Percentiles rank a stretch among this genome's conserved stretches.
phyloP scores from a whole-genome alignment of 164 flowering plant species.

The Protea cynaroides region DNA sequence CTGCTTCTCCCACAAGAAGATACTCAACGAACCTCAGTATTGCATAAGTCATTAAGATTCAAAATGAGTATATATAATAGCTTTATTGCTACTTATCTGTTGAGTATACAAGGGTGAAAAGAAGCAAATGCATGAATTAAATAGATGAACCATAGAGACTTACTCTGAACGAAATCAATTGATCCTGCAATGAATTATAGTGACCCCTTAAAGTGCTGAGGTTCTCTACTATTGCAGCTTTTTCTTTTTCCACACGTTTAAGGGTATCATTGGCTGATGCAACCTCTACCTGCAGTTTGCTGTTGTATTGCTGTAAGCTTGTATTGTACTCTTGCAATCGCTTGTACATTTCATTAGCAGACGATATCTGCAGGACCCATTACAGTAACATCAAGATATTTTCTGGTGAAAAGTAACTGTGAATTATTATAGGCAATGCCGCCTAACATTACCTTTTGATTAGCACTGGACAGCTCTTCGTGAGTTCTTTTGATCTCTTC shows the following conservation, averaged over 20 bases:
- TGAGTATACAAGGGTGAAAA: not conserved
- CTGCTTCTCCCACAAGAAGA: no score
- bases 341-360: constrained; percentile 66
- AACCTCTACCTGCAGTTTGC: constrained; percentile 80
- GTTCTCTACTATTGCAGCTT: constrained; percentile 64
- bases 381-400: not conserved
- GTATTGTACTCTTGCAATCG: constrained; percentile 84
- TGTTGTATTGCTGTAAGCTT: constrained; percentile 88
- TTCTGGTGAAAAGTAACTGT: not conserved
- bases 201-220: constrained; percentile 65
- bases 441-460: constrained; percentile 46
- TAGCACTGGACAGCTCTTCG: constrained; percentile 45
- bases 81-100: not conserved
- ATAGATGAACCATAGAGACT: constrained; percentile 14
- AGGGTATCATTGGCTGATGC: constrained; percentile 55
- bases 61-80: no score
- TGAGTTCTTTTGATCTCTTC: constrained; percentile 48
- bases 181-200: constrained; percentile 50
- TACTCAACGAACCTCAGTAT: no score
- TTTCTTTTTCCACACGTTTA: constrained; percentile 71
- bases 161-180: constrained; percentile 57
- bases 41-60: no score
- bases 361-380: constrained; percentile 40
- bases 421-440: not conserved
- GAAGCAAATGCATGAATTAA: no score